Evolutionary conservation across 768 basidiomycete species (phyloP).

Genomic region (Podaxis sp.): DNA sequence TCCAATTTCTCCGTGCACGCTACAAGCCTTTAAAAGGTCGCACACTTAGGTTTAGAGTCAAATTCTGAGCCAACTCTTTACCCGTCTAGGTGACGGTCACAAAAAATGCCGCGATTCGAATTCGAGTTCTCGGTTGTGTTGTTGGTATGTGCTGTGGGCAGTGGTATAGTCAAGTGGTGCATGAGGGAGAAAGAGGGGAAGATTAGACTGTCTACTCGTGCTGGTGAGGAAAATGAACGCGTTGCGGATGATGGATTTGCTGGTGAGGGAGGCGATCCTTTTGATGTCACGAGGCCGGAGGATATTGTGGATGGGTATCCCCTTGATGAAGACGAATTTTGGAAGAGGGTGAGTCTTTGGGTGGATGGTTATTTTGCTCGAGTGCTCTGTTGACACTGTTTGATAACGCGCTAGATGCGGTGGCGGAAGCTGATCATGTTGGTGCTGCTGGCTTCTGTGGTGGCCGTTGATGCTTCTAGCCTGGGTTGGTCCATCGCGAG

Average conservation of each 20-base stretch:
- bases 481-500: slow-evolving; percentile 50
- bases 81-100: background rate
- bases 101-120: slow-evolving; percentile 52
- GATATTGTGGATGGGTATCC: slow-evolving; percentile 40
- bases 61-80: background rate
- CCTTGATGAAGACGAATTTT: slow-evolving; percentile 27
- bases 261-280: slow-evolving; percentile 20
- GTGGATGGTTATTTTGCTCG: too few species aligned
- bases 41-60: background rate
- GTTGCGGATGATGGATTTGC: slow-evolving; percentile 17
- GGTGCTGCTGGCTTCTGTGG: slow-evolving; percentile 37
- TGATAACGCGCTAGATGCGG: slow-evolving; percentile 40
- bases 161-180: slow-evolving; percentile 38
- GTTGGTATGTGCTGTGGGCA: slow-evolving; percentile 36
- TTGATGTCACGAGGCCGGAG: slow-evolving; percentile 59
- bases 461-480: slow-evolving; percentile 46
- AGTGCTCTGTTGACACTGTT: background rate
- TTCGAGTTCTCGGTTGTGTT: slow-evolving; percentile 48
- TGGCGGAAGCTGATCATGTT: slow-evolving; percentile 52
- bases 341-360: slow-evolving; percentile 33
- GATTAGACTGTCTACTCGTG: slow-evolving; percentile 25
- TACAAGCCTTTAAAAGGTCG: background rate
- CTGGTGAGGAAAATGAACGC: background rate
- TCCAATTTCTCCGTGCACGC: background rate
- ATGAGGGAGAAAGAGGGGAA: slow-evolving; percentile 41